Conservation (phyloP, 257 asterid species). For the Linaria vulgaris region DNA sequence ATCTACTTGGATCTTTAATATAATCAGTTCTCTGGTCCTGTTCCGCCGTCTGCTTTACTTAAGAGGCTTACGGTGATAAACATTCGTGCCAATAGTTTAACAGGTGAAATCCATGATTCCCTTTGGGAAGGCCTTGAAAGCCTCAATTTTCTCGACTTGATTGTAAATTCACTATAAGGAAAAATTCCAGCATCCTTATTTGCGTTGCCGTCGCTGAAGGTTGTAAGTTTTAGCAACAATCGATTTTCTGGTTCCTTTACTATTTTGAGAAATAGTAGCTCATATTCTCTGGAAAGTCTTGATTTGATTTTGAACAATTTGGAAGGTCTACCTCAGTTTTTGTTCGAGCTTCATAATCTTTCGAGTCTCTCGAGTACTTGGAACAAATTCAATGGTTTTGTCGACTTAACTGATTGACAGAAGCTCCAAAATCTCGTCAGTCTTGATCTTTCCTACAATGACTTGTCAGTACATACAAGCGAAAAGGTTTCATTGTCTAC, state of each 20-base stretch:
- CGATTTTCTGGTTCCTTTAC: conserved; percentile 37
- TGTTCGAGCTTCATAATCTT: too few species aligned
- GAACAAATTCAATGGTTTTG: background rate
- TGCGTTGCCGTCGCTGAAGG: conserved; percentile 36
- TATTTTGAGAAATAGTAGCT: conserved; percentile 12
- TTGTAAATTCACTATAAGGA: conserved; percentile 43
- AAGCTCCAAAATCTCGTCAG: too few species aligned
- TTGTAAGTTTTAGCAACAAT: conserved; percentile 37
- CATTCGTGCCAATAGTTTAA: conserved; percentile 33
- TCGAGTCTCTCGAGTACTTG: background rate
- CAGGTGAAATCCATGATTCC: conserved; percentile 35
- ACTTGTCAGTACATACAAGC: conserved; percentile 24
- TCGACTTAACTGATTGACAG: conserved; percentile 2
- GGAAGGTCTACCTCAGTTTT: background rate
- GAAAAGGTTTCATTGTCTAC: conserved; percentile 21
- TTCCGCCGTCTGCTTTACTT: conserved; percentile 45
- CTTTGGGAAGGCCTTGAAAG: too few species aligned
- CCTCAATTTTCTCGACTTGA: conserved; percentile 36
- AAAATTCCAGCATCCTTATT: conserved; percentile 43
- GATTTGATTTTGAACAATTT: conserved; percentile 41
- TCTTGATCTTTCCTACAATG: too few species aligned
- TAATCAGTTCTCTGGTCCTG: conserved; percentile 44
- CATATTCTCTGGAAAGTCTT: conserved; percentile 30
- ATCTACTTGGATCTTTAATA: conserved; percentile 22
- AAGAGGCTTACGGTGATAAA: conserved; percentile 34